phyloP scores from a whole-genome alignment of 2,329 filamentous ascomycete species.

The Aspergillus spinulosporus region DNA sequence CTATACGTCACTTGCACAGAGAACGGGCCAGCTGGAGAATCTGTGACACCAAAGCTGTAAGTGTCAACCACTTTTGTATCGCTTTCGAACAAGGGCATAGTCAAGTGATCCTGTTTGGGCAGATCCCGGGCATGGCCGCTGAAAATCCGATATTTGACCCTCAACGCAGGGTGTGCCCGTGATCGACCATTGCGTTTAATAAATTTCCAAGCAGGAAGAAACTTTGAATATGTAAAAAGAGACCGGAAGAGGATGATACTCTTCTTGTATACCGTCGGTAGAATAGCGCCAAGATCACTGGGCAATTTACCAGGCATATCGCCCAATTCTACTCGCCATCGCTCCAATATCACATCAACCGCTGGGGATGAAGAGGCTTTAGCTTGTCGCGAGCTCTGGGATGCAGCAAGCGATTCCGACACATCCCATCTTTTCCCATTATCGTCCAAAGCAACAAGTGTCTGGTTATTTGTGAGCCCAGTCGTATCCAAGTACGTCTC shows the following conservation, averaged over 20 bases:
- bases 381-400: constrained; percentile 47
- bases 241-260: constrained; percentile 92
- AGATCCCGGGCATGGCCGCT: constrained; percentile 56
- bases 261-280: constrained; percentile 95
- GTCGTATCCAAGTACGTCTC: constrained; percentile 86
- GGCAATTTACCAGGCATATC: constrained; percentile 57
- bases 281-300: constrained; percentile 56
- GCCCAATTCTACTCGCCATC: constrained; percentile 85
- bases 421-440: constrained; percentile 92
- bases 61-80: constrained; percentile 66
- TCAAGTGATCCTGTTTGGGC: constrained; percentile 66
- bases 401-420: constrained; percentile 72
- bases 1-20: constrained; percentile 81
- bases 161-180: constrained; percentile 62
- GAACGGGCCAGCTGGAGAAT: constrained; percentile 82
- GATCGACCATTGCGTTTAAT: constrained; percentile 72
- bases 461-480: constrained; percentile 77
- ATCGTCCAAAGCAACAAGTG: constrained; percentile 83
- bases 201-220: constrained; percentile 85
- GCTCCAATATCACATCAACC: constrained; percentile 80
- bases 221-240: constrained; percentile 76
- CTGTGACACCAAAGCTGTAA: constrained; percentile 78
- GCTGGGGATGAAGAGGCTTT: constrained; percentile 50
- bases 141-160: constrained; percentile 76
- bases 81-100: constrained; percentile 67